Percentiles rank a stretch among this genome's conserved stretches.
phyloP scores from a whole-genome alignment of 352 stramenopile genomes.

The Globisporangium nodosum region DNA sequence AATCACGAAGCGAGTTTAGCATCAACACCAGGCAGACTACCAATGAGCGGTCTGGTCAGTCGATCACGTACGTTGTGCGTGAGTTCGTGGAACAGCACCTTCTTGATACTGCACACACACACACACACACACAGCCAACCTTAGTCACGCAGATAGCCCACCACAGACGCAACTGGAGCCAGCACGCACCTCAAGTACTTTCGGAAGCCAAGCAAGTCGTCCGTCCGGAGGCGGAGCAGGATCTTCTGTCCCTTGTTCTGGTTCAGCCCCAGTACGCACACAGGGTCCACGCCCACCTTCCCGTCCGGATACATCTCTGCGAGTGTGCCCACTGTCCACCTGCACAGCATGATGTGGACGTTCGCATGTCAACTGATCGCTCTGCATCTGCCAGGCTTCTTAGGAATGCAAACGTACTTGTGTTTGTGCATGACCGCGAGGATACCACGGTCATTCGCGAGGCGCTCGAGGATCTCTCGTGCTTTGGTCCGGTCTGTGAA shows the following conservation, averaged over 20 bases:
- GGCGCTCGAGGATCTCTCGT: conserved; percentile 67
- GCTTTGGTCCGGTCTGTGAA: conserved; percentile 54
- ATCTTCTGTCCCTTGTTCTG: conserved; percentile 95
- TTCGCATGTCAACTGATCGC: no score
- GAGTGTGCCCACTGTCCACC: conserved; percentile 83
- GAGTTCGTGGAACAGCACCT: conserved; percentile 94
- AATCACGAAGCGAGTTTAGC: neutral
- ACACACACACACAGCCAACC: neutral
- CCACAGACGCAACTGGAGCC: no score
- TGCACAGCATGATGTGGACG: conserved; percentile 6
- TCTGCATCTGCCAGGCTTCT: no score
- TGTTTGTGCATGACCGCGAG: conserved; percentile 87
- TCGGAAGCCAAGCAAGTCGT: conserved; percentile 91
- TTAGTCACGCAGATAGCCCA: neutral
- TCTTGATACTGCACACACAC: conserved; percentile 69
- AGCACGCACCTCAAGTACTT: conserved; percentile 67
- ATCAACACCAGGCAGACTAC: neutral
- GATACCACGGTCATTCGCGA: conserved; percentile 87
- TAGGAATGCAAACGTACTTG: conserved; percentile 32
- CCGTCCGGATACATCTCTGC: conserved; percentile 89
- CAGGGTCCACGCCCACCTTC: conserved; percentile 84
- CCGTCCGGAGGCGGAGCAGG: conserved; percentile 90
- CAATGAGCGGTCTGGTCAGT: neutral
- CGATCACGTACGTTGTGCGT: conserved; percentile 84
- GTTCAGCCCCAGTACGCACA: conserved; percentile 92